phyloP scores from a whole-genome alignment of 176 grass and related monocot genomes.

The Musa acuminata region DNA sequence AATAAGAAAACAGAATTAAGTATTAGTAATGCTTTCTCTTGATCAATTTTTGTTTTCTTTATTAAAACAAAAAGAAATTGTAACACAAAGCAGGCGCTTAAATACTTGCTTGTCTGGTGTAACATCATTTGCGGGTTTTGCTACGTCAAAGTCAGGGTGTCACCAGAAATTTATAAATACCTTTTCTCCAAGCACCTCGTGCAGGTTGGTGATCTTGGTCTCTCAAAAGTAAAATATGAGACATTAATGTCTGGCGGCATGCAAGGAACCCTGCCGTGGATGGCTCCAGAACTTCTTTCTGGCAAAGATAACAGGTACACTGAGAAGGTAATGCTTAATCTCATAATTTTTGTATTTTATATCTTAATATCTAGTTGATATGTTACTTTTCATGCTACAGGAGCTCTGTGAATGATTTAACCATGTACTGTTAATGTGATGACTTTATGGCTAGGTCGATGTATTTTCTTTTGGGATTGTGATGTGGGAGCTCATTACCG shows the following conservation, averaged over 20 bases:
- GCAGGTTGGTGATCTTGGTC: constrained; percentile 91
- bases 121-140: background rate
- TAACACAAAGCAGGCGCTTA: too few relatives aligned
- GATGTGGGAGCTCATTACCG: constrained; percentile 91
- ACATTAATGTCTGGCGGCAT: constrained; percentile 89
- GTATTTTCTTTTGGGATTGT: constrained; percentile 98
- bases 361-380: background rate
- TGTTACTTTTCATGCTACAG: background rate
- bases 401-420: background rate
- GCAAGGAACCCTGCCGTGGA: constrained; percentile 85
- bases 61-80: too few relatives aligned
- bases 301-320: constrained; percentile 79
- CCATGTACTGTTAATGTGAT: background rate
- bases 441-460: constrained; percentile 52
- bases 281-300: constrained; percentile 91
- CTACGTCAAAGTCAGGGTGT: background rate
- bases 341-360: background rate
- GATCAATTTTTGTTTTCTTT: too few relatives aligned
- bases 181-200: constrained; percentile 4
- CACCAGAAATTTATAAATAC: background rate
- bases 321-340: constrained; percentile 56
- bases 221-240: constrained; percentile 94
- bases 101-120: too few relatives aligned
- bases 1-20: too few relatives aligned
- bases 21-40: too few relatives aligned